A percentile compares a stretch with the other conserved stretches of the same genome.
These are phyloP conservation scores for Calocybe cyanea DNA, from an alignment of 768 basidiomycete species.

Conservation along the genomic window DNA sequence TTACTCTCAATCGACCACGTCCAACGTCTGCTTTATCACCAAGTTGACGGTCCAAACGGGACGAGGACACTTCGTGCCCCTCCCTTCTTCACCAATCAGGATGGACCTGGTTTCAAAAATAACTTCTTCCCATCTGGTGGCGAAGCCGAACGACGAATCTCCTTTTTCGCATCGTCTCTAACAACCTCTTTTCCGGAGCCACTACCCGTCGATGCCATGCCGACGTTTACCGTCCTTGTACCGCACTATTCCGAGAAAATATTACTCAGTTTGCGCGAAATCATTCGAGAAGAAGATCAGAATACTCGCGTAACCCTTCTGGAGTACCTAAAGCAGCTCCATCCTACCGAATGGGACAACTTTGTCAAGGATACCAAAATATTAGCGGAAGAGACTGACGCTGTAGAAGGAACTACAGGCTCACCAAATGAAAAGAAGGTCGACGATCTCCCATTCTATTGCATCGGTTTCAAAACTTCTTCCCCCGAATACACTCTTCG, in stretches of 20 bases:
- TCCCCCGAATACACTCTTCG: slow-evolving; percentile 98
- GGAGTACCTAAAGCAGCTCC: slow-evolving; percentile 97
- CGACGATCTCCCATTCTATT: slow-evolving; percentile 98
- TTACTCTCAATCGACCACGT: slow-evolving; percentile 97
- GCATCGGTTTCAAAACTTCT: slow-evolving; percentile 98
- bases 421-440: slow-evolving; percentile 78
- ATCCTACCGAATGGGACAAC: slow-evolving; percentile 99
- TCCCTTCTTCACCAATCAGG: slow-evolving; percentile 96
- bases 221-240: slow-evolving; percentile 98
- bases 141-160: slow-evolving; percentile 96
- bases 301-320: slow-evolving; percentile 95
- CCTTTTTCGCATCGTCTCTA: slow-evolving; percentile 97
- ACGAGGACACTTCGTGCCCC: slow-evolving; percentile 92
- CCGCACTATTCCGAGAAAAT: slow-evolving; percentile 99
- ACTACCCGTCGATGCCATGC: slow-evolving; percentile 96
- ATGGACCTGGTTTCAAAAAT: slow-evolving; percentile 60
- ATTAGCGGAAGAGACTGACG: slow-evolving; percentile 82
- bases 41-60: slow-evolving; percentile 87
- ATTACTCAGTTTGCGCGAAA: slow-evolving; percentile 91
- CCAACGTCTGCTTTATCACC: slow-evolving; percentile 95
- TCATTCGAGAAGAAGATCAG: slow-evolving; percentile 96
- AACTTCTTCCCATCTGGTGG: slow-evolving; percentile 93
- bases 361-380: slow-evolving; percentile 99
- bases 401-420: slow-evolving; percentile 49
- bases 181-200: slow-evolving; percentile 95